These are phyloP conservation scores for Plectosphaerella cucumerina DNA, from an alignment of 2,329 filamentous ascomycete genomes.

Conservation along the genomic window DNA sequence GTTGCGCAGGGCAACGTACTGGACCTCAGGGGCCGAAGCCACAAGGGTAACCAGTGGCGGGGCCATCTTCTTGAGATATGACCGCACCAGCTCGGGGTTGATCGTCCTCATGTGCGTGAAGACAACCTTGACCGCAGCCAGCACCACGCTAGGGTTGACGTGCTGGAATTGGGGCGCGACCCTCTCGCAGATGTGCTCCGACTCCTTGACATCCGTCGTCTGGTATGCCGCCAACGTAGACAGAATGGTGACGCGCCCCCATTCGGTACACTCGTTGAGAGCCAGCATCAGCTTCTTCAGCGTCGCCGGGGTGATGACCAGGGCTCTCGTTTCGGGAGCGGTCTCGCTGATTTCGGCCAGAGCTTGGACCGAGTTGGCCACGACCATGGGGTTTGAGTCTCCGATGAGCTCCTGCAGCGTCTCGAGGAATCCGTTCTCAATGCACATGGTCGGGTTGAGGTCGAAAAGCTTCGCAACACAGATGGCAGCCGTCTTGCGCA, in stretches of 20 bases:
- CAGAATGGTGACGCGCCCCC: conserved; percentile 92
- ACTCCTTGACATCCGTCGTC: conserved; percentile 84
- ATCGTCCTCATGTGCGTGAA: conserved; percentile 93
- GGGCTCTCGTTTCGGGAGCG: conserved; percentile 82
- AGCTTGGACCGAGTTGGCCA: conserved; percentile 94
- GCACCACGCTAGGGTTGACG: conserved; percentile 92
- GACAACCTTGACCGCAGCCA: conserved; percentile 96
- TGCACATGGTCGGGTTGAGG: conserved; percentile 83
- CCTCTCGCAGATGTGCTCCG: conserved; percentile 96
- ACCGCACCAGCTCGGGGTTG: conserved; percentile 71
- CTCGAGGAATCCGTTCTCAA: conserved; percentile 96
- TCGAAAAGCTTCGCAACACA: conserved; percentile 98
- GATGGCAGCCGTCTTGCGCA: conserved; percentile 95
- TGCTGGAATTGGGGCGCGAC: conserved; percentile 97
- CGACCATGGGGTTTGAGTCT: conserved; percentile 98
- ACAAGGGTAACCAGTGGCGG: conserved; percentile 91
- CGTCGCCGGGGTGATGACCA: conserved; percentile 75
- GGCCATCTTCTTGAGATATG: conserved; percentile 98
- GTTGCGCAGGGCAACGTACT: conserved; percentile 94
- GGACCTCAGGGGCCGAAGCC: conserved; percentile 92
- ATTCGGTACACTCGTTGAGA: conserved; percentile 96
- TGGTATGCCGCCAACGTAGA: conserved; percentile 86
- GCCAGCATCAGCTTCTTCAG: conserved; percentile 96
- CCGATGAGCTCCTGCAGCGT: conserved; percentile 92
- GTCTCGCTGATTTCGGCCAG: conserved; percentile 87